A percentile compares a stretch with the other conserved stretches of the same genome.
Evolutionary conservation across 2,329 filamentous ascomycete species (phyloP).

Genomic region (Bisporella sp.): DNA sequence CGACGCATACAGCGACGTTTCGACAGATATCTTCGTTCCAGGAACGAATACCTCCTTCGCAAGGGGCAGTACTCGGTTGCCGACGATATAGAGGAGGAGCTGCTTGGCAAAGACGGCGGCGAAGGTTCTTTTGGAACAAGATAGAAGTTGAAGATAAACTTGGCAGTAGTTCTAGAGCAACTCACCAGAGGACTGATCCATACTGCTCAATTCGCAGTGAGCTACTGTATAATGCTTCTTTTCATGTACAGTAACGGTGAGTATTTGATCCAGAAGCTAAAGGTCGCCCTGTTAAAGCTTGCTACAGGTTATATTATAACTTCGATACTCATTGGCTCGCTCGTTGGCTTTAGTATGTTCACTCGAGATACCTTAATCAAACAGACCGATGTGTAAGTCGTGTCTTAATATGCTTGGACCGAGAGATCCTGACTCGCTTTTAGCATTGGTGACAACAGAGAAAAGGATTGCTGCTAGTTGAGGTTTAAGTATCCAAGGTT

Average conservation of each 20-base stretch:
- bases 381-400: not conserved
- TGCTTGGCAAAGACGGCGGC: constrained; percentile 2
- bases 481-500: too few relatives aligned
- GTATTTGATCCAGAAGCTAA: not conserved
- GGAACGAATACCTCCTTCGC: not conserved
- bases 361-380: constrained; percentile 14
- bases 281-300: not conserved
- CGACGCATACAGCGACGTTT: constrained; percentile 14
- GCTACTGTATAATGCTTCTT: constrained; percentile 15
- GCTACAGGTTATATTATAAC: constrained; percentile 18
- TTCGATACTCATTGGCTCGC: constrained; percentile 14
- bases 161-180: constrained; percentile 12
- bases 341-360: constrained; percentile 17
- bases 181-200: constrained; percentile 11
- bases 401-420: too few relatives aligned
- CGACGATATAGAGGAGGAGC: constrained; percentile 15
- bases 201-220: constrained; percentile 14
- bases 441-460: too few relatives aligned
- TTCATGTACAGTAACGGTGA: constrained; percentile 21
- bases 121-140: too few relatives aligned
- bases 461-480: too few relatives aligned
- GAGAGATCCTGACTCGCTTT: too few relatives aligned
- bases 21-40: constrained; percentile 12
- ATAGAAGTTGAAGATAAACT: not conserved
- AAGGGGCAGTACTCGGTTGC: constrained; percentile 2